Evolutionary conservation across 1,284 basidiomycete species (phyloP).

Genomic region (Pyrrhoderma noxium): DNA sequence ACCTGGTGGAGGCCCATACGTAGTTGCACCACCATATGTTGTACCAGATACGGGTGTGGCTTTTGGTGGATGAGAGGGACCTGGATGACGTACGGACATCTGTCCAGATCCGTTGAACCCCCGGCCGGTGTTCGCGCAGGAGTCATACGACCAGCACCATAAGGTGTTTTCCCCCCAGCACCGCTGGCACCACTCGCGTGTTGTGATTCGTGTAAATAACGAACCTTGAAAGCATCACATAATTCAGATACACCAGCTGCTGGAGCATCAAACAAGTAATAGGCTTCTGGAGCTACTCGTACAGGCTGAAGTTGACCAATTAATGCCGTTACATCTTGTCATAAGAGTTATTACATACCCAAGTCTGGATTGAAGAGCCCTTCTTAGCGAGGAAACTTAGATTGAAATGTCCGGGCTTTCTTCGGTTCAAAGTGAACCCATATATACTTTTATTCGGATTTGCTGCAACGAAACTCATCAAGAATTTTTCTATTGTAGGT

Average conservation of each 20-base stretch:
- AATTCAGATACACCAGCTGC: constrained; percentile 86
- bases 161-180: constrained; percentile 73
- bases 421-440: constrained; percentile 89
- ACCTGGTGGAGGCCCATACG: not conserved
- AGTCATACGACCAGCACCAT: constrained; percentile 65
- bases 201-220: constrained; percentile 77
- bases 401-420: constrained; percentile 88
- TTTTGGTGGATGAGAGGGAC: constrained; percentile 47
- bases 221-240: constrained; percentile 93
- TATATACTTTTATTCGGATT: constrained; percentile 95
- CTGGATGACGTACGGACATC: constrained; percentile 60
- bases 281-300: constrained; percentile 84
- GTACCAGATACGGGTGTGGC: constrained; percentile 5
- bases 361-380: constrained; percentile 83
- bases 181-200: constrained; percentile 43
- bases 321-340: constrained; percentile 3
- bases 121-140: constrained; percentile 57
- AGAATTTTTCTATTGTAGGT: constrained; percentile 59
- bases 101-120: constrained; percentile 60
- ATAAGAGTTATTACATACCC: constrained; percentile 47
- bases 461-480: constrained; percentile 87
- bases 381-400: constrained; percentile 93
- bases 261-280: constrained; percentile 81
- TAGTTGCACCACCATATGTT: constrained; percentile 8
- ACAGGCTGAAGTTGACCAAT: constrained; percentile 59